Base-by-base conservation (phyloP, 805 yeast genomes). In the Metschnikowia noctiluminum region DNA sequence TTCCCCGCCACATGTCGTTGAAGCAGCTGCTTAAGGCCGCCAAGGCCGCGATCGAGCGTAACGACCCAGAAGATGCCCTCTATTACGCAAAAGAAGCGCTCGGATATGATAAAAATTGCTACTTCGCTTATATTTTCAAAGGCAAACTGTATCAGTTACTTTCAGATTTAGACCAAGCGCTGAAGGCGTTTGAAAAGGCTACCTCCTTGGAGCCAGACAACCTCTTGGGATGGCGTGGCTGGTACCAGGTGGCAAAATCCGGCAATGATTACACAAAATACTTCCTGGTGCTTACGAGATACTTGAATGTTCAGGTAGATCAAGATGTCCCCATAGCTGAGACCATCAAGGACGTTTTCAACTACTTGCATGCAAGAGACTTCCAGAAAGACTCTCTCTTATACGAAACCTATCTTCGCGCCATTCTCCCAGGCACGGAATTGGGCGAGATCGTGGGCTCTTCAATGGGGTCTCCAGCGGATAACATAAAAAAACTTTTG, bases 141-240 rank as follows among this genome's bases (percentile, higher is more conserved):
- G 97, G 94, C 8, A 89, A 88, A 62, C 79, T 89, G 1, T 71
- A 76, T 48, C 82, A 81, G 50, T 62, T 77, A 8, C 56, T 75
- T 45, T 62, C 70, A 12, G 65, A 77, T 6, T 49, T 62, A 5
- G 58, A 61, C 1, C 57, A 63, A 3, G 84, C 88, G 0, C 53
- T 66, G 11, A 54, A 53, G 27, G 63, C 76, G 10, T 85, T 83
- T 57, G 57, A 59, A 30, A 60, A 58, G 16, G 90, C 90, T 0
- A 75, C 80, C 2, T 57, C 62, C 6, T 44, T 82, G 1, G 77
- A 81, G 28, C 76, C 80, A 0, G 69, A 70, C 1, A 80, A 84
- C 43, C 54, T 81, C 1, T 63, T 79, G 27, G 95, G 90, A 0
- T 91, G 94, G 95, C 89, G 87, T 59, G 98, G 98, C 1, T 73